Conservation (phyloP, 192 early-diverging fungal genomes). For the Diversispora eburnea region DNA sequence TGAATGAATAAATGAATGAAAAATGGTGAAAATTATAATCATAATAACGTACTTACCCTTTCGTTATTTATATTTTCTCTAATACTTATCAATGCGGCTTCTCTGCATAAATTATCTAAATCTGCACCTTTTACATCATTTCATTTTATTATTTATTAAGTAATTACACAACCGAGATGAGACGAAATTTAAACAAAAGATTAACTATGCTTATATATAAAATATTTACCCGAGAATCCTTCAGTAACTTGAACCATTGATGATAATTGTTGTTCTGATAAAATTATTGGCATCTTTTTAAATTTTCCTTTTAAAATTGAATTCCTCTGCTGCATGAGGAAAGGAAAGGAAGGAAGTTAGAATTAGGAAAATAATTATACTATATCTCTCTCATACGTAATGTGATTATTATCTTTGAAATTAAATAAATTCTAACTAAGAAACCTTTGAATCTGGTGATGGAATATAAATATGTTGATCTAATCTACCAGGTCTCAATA, state of each 20-base stretch:
- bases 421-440: not conserved
- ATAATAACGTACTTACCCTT: constrained; percentile 39
- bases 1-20: too few relatives aligned
- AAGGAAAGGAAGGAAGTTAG: too few relatives aligned
- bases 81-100: constrained; percentile 69
- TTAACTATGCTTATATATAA: not conserved
- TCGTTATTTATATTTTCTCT: constrained; percentile 55
- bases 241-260: constrained; percentile 48
- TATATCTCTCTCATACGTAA: not conserved
- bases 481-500: constrained; percentile 81
- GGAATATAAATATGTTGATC: constrained; percentile 72
- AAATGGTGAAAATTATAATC: too few relatives aligned
- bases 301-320: constrained; percentile 57
- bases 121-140: constrained; percentile 58
- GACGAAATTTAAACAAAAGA: not conserved
- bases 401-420: not conserved
- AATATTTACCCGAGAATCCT: constrained; percentile 56
- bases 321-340: constrained; percentile 44
- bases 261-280: constrained; percentile 44
- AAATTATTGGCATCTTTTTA: constrained; percentile 49
- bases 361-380: constrained; percentile 1
- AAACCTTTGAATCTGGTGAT: constrained; percentile 53
- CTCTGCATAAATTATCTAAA: constrained; percentile 77
- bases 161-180: not conserved
- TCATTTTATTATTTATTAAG: too few relatives aligned